A percentile compares a stretch with the other conserved stretches of the same genome.
Evolutionary conservation across 163 green algal genomes (phyloP).

Genomic region (Dunaliella salina): DNA sequence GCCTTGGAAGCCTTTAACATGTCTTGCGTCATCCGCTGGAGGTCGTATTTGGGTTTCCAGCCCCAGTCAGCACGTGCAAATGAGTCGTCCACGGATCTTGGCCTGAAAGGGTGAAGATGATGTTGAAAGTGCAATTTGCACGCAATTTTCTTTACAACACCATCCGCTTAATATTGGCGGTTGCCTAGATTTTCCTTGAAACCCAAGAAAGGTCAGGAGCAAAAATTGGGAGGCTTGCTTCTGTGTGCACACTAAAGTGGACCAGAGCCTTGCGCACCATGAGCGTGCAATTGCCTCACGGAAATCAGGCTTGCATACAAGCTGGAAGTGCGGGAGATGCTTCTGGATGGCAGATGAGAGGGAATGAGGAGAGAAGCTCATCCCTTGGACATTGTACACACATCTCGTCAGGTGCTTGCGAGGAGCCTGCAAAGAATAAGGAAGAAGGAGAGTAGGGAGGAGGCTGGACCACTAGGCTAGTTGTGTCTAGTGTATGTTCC

Average conservation of each 20-base stretch:
- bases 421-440: background rate
- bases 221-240: too few species aligned
- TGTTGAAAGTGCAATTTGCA: too few species aligned
- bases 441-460: too few species aligned
- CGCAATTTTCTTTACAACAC: too few species aligned
- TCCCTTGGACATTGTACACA: background rate
- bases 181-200: too few species aligned
- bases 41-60: background rate
- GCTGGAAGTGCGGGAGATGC: background rate
- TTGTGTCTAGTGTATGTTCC: too few species aligned
- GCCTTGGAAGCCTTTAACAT: background rate
- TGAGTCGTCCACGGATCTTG: slow-evolving; percentile 2
- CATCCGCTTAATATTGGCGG: too few species aligned
- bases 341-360: background rate
- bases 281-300: background rate
- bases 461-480: too few species aligned
- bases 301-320: background rate
- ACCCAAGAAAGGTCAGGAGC: too few species aligned
- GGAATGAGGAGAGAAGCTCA: background rate
- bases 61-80: slow-evolving; percentile 8
- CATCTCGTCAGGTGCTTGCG: background rate
- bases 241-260: too few species aligned
- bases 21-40: background rate
- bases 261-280: background rate
- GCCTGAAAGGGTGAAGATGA: background rate